phyloP scores from a whole-genome alignment of 2,329 filamentous ascomycete genomes.

The Fusarium sp. region DNA sequence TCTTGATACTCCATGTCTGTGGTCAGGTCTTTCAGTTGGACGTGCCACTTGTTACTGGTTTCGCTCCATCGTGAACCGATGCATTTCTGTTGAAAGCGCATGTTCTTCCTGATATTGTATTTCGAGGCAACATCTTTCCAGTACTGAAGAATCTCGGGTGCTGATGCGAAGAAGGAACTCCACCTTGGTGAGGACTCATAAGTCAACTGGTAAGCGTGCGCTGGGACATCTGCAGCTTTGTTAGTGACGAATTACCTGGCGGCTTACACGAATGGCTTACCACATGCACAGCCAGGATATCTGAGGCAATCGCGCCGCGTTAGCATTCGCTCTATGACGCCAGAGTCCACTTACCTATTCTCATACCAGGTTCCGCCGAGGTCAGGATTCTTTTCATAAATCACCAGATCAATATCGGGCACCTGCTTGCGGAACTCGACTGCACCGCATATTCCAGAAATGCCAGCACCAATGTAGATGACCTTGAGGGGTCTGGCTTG shows the following conservation, averaged over 20 bases:
- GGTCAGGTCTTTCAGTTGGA: slow-evolving; percentile 13
- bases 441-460: slow-evolving; percentile 13
- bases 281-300: slow-evolving; percentile 22
- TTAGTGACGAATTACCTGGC: rapidly evolving
- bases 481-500: slow-evolving; percentile 13
- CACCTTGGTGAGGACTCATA: slow-evolving; percentile 17
- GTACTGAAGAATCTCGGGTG: slow-evolving; percentile 17
- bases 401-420: slow-evolving; percentile 1
- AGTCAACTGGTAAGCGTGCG: slow-evolving; percentile 13
- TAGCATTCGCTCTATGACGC: rapidly evolving
- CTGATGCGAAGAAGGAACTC: slow-evolving; percentile 22
- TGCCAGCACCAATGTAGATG: slow-evolving; percentile 14
- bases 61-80: slow-evolving; percentile 1
- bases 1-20: slow-evolving; percentile 4
- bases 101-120: slow-evolving; percentile 5
- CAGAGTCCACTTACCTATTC: background rate
- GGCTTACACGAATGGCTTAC: background rate
- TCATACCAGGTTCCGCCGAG: slow-evolving; percentile 25
- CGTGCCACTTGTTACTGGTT: slow-evolving; percentile 5
- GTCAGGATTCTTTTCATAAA: slow-evolving; percentile 25
- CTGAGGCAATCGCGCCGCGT: background rate
- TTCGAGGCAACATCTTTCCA: slow-evolving; percentile 14
- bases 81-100: slow-evolving; percentile 16
- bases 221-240: background rate
- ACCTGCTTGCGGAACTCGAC: slow-evolving; percentile 20